Conservation (phyloP, 2,329 filamentous ascomycete species). For the Colletotrichum sp. region DNA sequence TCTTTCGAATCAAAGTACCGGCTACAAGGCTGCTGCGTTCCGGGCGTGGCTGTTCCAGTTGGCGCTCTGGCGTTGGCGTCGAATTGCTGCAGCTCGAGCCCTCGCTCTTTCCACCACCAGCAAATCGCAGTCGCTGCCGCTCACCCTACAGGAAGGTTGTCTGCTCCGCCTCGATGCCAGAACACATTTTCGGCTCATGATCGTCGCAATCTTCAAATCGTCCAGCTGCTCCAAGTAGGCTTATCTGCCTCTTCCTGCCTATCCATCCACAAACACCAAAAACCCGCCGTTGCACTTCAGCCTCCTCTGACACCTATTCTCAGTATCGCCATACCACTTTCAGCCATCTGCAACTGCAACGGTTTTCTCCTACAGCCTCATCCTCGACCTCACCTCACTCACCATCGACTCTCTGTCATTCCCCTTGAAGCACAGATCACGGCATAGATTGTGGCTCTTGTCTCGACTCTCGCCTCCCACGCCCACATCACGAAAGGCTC, state of each 20-base stretch:
- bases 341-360: not conserved
- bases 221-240: constrained; percentile 1
- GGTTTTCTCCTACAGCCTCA: not conserved
- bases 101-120: constrained; percentile 7
- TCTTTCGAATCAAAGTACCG: not conserved
- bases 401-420: not conserved
- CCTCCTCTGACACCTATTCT: not conserved
- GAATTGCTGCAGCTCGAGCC: not conserved
- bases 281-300: not conserved
- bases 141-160: not conserved
- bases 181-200: not conserved
- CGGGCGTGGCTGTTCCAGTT: constrained; percentile 16
- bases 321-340: not conserved
- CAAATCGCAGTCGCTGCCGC: not conserved
- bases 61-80: not conserved
- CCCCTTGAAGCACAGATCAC: not conserved
- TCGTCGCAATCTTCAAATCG: not conserved
- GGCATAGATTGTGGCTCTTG: not conserved
- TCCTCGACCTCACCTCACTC: not conserved
- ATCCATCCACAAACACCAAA: not conserved
- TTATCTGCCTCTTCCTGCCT: not conserved
- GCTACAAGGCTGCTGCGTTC: not conserved
- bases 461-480: not conserved
- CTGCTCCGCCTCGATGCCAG: constrained; percentile 8
- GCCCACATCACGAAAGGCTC: constrained; percentile 12